A percentile compares a stretch with the other conserved stretches of the same genome.
These are phyloP conservation scores for Leishmania martiniquensis DNA, from an alignment of 208 protist genomes.

Conservation along the genomic window DNA sequence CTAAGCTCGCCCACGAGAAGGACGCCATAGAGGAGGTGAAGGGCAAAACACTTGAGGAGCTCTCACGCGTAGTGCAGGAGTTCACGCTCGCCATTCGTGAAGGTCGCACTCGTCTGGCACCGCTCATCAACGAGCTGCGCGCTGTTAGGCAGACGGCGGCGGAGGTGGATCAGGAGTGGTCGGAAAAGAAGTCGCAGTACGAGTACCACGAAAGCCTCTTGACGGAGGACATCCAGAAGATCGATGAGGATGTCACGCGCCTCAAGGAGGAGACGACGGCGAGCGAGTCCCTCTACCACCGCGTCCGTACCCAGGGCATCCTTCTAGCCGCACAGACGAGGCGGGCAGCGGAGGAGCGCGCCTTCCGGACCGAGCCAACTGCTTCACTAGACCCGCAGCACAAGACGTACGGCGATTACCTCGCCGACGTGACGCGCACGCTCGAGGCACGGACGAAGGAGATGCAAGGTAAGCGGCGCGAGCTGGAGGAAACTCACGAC, in stretches of 20 bases:
- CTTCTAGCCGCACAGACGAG: conserved; percentile 52
- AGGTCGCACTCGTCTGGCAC: conserved; percentile 79
- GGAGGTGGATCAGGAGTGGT: conserved; percentile 89
- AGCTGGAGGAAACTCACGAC: conserved; percentile 88
- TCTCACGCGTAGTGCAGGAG: conserved; percentile 88
- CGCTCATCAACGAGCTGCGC: conserved; percentile 90
- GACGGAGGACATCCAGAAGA: conserved; percentile 87
- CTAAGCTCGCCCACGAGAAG: conserved; percentile 83
- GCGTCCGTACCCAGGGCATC: conserved; percentile 60
- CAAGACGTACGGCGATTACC: conserved; percentile 64
- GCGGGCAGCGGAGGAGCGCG: conserved; percentile 61
- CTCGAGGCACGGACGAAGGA: conserved; percentile 70
- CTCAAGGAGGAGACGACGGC: conserved; percentile 70
- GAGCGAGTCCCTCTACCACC: conserved; percentile 91
- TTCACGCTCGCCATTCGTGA: conserved; percentile 88
- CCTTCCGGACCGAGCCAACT: conserved; percentile 35
- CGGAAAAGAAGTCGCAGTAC: conserved; percentile 85
- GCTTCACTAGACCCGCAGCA: conserved; percentile 62
- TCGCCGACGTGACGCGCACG: conserved; percentile 41
- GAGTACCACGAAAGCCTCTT: conserved; percentile 84
- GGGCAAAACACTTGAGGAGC: conserved; percentile 90
- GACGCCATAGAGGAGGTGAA: conserved; percentile 88
- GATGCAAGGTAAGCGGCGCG: conserved; percentile 73
- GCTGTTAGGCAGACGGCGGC: conserved; percentile 76
- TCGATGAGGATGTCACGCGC: conserved; percentile 78